Conservation (phyloP, 2,329 filamentous ascomycete species). For the Pleurostoma richardsiae region DNA sequence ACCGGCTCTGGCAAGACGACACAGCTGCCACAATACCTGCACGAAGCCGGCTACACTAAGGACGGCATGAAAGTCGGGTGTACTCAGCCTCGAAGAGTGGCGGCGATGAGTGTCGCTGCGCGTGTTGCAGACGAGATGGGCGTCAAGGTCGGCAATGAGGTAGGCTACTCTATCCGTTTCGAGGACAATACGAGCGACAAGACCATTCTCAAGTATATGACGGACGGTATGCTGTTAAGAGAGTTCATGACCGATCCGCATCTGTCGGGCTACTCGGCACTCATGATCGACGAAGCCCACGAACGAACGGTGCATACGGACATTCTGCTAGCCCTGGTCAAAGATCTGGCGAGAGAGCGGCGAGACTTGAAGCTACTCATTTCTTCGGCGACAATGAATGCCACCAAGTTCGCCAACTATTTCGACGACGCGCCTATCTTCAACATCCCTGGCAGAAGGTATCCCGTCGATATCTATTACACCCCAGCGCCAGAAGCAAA, state of each 20-base stretch:
- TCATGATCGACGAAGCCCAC: conserved; percentile 98
- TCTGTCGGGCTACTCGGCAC: conserved; percentile 72
- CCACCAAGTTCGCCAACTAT: conserved; percentile 84
- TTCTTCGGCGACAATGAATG: conserved; percentile 91
- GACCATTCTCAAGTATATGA: conserved; percentile 93
- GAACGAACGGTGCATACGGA: conserved; percentile 90
- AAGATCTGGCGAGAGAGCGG: conserved; percentile 78
- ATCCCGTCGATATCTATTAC: conserved; percentile 88
- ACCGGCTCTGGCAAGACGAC: conserved; percentile 96
- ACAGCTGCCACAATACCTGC: conserved; percentile 87
- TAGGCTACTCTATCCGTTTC: conserved; percentile 92
- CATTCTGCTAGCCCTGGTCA: conserved; percentile 80
- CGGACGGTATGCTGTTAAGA: conserved; percentile 88
- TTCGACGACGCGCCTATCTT: conserved; percentile 93
- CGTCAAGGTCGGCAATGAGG: conserved; percentile 82
- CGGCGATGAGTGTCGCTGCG: conserved; percentile 94
- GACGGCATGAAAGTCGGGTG: conserved; percentile 81
- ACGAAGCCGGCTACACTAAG: conserved; percentile 87
- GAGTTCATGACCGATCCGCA: conserved; percentile 89
- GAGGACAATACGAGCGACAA: conserved; percentile 90
- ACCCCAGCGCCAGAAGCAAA: conserved; percentile 89
- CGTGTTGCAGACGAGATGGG: conserved; percentile 94
- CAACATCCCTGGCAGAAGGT: conserved; percentile 85
- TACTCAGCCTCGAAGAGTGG: conserved; percentile 91
- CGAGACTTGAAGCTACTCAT: conserved; percentile 88